Base-by-base conservation (phyloP, 768 basidiomycete species). In the Mycena albidolilacea region DNA sequence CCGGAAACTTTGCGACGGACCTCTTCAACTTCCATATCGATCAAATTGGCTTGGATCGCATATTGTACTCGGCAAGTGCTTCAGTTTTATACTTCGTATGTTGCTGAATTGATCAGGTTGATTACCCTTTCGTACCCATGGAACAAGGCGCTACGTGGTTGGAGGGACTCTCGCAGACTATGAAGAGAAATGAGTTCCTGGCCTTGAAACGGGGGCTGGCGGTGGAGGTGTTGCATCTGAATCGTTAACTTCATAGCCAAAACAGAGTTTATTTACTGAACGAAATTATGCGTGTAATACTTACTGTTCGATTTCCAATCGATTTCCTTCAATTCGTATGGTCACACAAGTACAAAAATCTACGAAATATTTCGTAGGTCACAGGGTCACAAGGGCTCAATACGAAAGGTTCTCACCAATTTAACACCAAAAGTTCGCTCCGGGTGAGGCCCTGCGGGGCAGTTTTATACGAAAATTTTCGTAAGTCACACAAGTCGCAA, bases 1-100 rank as follows among this genome's bases (percentile, higher is more conserved):
- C 85, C 12, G 85, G 85, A 1, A 84, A 85, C 67, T 85, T 86
- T 64, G 82, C 82, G 4, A 85, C 85, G 1, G 69, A 76, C 23
- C 80, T 86, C 10, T 77, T 85, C 14, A 64, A 84, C 48, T 85
- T 86, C 69, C 85, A 86, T 65, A 81, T 79, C 21, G 67, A 76
- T n/a, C 78, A 84, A 67, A 85, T 86, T 70, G 85, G 84, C 14
- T 69, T 86, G 23, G 79, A 83, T 67, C 78, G 81, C 35, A 86
- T 87, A 15, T 71, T 87, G 80, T 85, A 82, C 71, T 87, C 85
- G 8, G 81, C 85, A 21, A 14, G 60, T 50, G 82, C 83, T 64
- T 84, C 83, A 74, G 82, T 81, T 1, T 83, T 79, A 68, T 81
- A 7, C 1, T 30, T 46, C 1, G 1, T 19, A 10, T 62, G 38